Conservation (phyloP, 805 yeast species). For the Ogataea nakhonphanomensis region DNA sequence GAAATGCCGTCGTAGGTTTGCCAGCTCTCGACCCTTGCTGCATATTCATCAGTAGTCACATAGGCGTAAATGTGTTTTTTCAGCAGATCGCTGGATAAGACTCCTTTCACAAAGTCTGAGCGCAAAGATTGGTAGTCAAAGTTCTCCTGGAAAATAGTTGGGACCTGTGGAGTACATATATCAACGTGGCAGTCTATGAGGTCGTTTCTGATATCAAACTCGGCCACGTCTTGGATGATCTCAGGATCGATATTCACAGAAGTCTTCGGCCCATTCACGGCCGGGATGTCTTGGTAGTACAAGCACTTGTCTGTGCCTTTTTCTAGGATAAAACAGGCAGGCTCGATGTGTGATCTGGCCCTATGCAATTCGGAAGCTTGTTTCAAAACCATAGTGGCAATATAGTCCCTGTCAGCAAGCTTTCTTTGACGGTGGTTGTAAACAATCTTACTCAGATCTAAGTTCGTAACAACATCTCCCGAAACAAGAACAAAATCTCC, state of each 20-base stretch:
- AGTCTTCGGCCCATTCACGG: slow-evolving; percentile 43
- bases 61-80: slow-evolving; percentile 90
- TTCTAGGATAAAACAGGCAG: slow-evolving; percentile 83
- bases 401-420: slow-evolving; percentile 79
- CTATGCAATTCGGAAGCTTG: slow-evolving; percentile 83
- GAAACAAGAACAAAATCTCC: slow-evolving; percentile 88
- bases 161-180: slow-evolving; percentile 91
- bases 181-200: slow-evolving; percentile 95
- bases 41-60: slow-evolving; percentile 74
- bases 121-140: slow-evolving; percentile 89
- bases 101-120: slow-evolving; percentile 86
- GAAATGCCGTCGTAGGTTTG: slow-evolving; percentile 89
- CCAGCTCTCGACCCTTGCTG: slow-evolving; percentile 94
- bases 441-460: slow-evolving; percentile 72
- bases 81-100: slow-evolving; percentile 81
- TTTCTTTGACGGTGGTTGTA: slow-evolving; percentile 71
- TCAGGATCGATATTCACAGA: slow-evolving; percentile 77
- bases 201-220: slow-evolving; percentile 82
- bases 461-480: slow-evolving; percentile 94
- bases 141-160: slow-evolving; percentile 92
- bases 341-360: slow-evolving; percentile 74
- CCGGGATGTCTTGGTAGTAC: slow-evolving; percentile 76
- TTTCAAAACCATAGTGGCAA: slow-evolving; percentile 89
- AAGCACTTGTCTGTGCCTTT: slow-evolving; percentile 70
- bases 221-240: slow-evolving; percentile 69